Conservation (phyloP, 352 stramenopile genomes). For the Phytophthora crassamura region DNA sequence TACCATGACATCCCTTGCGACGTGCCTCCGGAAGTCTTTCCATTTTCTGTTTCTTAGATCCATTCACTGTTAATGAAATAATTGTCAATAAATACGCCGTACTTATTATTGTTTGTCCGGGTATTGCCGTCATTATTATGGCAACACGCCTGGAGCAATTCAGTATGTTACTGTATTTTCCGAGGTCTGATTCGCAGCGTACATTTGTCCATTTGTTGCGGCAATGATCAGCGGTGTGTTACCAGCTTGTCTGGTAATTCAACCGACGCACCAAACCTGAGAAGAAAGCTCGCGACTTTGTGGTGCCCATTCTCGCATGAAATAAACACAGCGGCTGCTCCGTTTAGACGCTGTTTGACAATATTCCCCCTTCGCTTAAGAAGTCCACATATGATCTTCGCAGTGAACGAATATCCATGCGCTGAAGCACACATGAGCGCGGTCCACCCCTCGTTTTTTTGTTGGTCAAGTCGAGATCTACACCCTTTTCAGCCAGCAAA, state of each 20-base stretch:
- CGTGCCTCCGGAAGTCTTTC: too few species aligned
- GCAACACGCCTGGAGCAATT: too few species aligned
- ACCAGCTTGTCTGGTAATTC: not conserved
- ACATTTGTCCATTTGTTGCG: not conserved
- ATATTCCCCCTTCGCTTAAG: not conserved
- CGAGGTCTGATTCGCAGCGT: too few species aligned
- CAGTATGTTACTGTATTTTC: too few species aligned
- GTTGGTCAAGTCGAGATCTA: not conserved
- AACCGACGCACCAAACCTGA: not conserved
- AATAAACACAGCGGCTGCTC: not conserved
- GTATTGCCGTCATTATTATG: too few species aligned
- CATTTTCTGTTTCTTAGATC: too few species aligned
- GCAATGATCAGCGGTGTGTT: not conserved
- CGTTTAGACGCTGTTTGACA: not conserved
- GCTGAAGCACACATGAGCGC: not conserved
- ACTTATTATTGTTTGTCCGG: too few species aligned
- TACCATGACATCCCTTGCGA: too few species aligned
- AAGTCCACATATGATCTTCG: not conserved
- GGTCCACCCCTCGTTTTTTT: slow-evolving; percentile 2
- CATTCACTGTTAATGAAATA: too few species aligned
- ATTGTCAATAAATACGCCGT: too few species aligned
- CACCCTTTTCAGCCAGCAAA: not conserved
- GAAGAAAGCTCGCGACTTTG: not conserved
- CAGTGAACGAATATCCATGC: not conserved
- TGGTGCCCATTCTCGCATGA: not conserved